Percentiles rank a stretch among this genome's conserved stretches.
phyloP scores from a whole-genome alignment of 306 rosid species.

The Echinosophora koreensis region DNA sequence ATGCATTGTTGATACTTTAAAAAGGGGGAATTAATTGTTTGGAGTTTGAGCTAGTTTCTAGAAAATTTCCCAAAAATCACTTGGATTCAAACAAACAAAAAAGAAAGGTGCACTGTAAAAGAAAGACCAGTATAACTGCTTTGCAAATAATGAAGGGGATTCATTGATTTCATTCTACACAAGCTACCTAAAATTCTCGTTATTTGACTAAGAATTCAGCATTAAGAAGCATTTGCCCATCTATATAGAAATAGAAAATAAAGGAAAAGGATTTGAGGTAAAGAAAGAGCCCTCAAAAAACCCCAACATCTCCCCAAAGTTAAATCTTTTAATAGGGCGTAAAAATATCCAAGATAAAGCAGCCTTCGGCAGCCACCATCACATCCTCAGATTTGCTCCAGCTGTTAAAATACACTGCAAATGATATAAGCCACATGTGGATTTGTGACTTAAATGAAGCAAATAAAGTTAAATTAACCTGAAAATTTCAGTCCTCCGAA shows the following conservation, averaged over 20 bases:
- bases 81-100: background rate
- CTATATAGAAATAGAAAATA: slow-evolving; percentile 41
- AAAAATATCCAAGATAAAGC: slow-evolving; percentile 40
- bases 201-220: slow-evolving; percentile 49
- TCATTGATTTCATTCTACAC: slow-evolving; percentile 31
- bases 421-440: slow-evolving; percentile 44
- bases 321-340: slow-evolving; percentile 47
- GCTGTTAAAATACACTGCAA: slow-evolving; percentile 54
- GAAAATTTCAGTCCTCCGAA: slow-evolving; percentile 54
- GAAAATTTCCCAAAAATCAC: background rate
- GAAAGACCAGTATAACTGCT: slow-evolving; percentile 33
- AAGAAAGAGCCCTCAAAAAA: slow-evolving; percentile 38
- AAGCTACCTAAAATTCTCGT: slow-evolving; percentile 48
- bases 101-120: background rate
- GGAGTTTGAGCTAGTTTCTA: background rate
- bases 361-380: slow-evolving; percentile 44
- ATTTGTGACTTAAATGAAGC: slow-evolving; percentile 45
- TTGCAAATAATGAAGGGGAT: slow-evolving; percentile 34
- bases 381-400: slow-evolving; percentile 46
- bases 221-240: slow-evolving; percentile 47
- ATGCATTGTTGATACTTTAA: background rate
- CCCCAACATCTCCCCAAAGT: slow-evolving; percentile 49
- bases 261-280: slow-evolving; percentile 28
- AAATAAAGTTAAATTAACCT: slow-evolving; percentile 43
- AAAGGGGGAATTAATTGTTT: background rate